Evolutionary conservation across 768 basidiomycete genomes (phyloP).

Genomic region (Tricholoma sp.): DNA sequence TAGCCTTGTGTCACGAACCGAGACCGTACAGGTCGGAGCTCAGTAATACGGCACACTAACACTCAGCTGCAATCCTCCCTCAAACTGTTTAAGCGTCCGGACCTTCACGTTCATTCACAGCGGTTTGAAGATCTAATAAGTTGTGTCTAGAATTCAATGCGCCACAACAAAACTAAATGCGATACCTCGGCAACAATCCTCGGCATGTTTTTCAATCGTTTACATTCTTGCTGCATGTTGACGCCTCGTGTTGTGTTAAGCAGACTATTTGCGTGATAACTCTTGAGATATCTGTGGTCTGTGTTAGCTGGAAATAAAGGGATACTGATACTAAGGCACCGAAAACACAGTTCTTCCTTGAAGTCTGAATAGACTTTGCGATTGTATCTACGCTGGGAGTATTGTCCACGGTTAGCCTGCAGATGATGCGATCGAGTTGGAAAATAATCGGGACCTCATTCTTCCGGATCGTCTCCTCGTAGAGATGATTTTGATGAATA

Average conservation of each 20-base stretch:
- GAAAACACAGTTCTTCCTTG: conserved; percentile 69
- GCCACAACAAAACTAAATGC: neutral
- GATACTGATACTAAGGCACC: conserved; percentile 28
- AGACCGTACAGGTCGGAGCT: no score
- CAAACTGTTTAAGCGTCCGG: no score
- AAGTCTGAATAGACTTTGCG: conserved; percentile 74
- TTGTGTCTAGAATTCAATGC: neutral
- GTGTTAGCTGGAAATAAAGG: neutral
- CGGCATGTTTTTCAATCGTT: conserved; percentile 50
- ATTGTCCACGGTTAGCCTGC: neutral
- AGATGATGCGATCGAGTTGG: neutral
- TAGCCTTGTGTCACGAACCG: no score
- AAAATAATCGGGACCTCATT: conserved; percentile 48
- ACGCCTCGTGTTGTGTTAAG: conserved; percentile 45
- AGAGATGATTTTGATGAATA: conserved; percentile 80
- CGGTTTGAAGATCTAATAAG: neutral
- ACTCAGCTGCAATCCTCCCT: no score
- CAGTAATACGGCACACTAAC: no score
- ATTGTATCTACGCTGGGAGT: conserved; percentile 61
- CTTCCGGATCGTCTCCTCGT: conserved; percentile 69
- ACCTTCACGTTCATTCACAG: neutral
- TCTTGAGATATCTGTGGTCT: conserved; percentile 53
- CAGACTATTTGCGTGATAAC: conserved; percentile 45
- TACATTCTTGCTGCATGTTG: conserved; percentile 60
- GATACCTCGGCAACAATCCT: conserved; percentile 36